Conservation (phyloP, 1,139 yeast species). For the Pichia sp. region DNA sequence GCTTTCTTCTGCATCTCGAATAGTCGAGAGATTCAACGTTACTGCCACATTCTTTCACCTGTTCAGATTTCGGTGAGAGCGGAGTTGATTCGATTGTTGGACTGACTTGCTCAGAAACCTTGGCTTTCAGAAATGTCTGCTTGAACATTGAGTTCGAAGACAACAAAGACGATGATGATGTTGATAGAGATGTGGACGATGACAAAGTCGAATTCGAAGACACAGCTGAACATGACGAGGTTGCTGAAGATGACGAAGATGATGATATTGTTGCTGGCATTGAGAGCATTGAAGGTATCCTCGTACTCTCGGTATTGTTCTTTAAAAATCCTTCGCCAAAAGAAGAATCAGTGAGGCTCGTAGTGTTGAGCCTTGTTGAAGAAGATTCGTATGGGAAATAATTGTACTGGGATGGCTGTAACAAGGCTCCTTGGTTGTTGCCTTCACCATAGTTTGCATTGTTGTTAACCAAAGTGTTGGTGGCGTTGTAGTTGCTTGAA, state of each 20-base stretch:
- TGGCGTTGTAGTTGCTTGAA: neutral
- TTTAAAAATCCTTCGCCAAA: neutral
- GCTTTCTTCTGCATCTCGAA: constrained; percentile 43
- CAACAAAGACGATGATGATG: neutral
- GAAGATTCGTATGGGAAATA: neutral
- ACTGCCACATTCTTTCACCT: neutral
- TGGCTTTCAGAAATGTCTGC: neutral
- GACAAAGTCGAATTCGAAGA: no score
- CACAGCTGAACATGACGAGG: no score
- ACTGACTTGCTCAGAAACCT: neutral
- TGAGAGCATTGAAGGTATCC: neutral
- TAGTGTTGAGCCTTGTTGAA: neutral
- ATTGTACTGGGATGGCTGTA: neutral
- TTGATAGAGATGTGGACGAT: neutral
- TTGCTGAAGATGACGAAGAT: no score
- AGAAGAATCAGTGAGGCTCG: neutral
- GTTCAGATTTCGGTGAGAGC: neutral
- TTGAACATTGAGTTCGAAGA: neutral
- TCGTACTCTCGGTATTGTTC: neutral
- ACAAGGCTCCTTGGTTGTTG: neutral
- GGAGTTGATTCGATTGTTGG: neutral
- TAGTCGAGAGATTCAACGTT: neutral
- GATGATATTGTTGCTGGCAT: no score
- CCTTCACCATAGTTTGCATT: neutral
- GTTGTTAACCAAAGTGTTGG: neutral